A percentile compares a stretch with the other conserved stretches of the same genome.
These are phyloP conservation scores for Aspergillus tamarii DNA, from an alignment of 2,329 filamentous ascomycete genomes.

Conservation along the genomic window DNA sequence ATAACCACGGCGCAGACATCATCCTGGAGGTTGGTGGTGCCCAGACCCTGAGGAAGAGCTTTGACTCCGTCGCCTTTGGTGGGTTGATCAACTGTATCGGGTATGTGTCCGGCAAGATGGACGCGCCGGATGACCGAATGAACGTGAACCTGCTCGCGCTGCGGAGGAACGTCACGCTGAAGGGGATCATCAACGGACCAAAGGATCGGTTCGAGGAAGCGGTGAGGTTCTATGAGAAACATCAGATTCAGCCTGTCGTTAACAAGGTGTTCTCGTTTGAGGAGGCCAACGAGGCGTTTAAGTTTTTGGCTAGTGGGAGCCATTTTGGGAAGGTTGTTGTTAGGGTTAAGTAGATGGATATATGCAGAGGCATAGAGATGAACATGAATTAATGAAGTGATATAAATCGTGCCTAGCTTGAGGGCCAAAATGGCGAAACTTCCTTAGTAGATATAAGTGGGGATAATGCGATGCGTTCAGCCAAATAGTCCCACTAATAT, in stretches of 20 bases:
- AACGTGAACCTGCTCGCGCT: slow-evolving; percentile 64
- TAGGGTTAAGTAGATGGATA: slow-evolving; percentile 35
- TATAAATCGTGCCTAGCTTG: too few species aligned
- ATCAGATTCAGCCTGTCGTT: slow-evolving; percentile 48
- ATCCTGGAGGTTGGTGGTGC: slow-evolving; percentile 58
- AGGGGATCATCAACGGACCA: slow-evolving; percentile 66
- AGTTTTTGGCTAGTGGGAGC: slow-evolving; percentile 55
- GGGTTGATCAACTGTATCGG: slow-evolving; percentile 54
- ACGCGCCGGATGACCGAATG: slow-evolving; percentile 56
- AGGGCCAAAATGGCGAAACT: too few species aligned
- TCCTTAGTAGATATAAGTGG: too few species aligned
- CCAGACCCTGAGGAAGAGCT: slow-evolving; percentile 53
- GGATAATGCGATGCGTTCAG: too few species aligned
- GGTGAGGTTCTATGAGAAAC: slow-evolving; percentile 37
- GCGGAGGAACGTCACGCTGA: slow-evolving; percentile 56
- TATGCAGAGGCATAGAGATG: too few species aligned
- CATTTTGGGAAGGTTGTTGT: slow-evolving; percentile 62
- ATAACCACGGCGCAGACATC: slow-evolving; percentile 53
- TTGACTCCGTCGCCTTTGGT: slow-evolving; percentile 49
- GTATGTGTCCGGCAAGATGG: slow-evolving; percentile 57
- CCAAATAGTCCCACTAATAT: too few species aligned
- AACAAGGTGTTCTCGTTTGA: slow-evolving; percentile 59
- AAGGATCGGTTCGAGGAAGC: slow-evolving; percentile 54
- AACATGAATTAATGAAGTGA: too few species aligned
- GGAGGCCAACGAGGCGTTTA: slow-evolving; percentile 56